phyloP scores from a whole-genome alignment of 169 alveolate genomes.

The Theileria luwenshuni region DNA sequence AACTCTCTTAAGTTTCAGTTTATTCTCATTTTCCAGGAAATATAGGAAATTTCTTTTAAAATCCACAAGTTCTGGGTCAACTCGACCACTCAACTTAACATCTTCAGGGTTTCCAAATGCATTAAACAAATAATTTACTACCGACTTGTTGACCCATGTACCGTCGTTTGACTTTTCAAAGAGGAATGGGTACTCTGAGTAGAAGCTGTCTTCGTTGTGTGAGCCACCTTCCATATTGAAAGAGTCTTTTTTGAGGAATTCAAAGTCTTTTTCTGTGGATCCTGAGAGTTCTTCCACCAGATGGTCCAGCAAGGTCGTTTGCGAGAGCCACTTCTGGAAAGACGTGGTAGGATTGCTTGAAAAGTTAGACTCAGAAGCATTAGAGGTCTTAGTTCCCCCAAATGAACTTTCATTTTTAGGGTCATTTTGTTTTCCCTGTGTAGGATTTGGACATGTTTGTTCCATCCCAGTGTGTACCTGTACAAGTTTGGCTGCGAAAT shows the following conservation, averaged over 20 bases:
- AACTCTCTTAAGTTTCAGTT: conserved; percentile 27
- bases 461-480: conserved; percentile 16
- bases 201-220: neutral
- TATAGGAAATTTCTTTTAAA: conserved; percentile 35
- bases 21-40: conserved; percentile 20
- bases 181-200: neutral
- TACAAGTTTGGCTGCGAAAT: conserved; percentile 29
- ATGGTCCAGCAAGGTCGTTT: neutral
- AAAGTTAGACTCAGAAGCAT: neutral
- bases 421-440: neutral
- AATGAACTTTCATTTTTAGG: neutral
- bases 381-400: neutral
- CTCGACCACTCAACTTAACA: neutral
- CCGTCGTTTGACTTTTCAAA: neutral
- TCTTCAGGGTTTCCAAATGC: neutral
- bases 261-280: conserved; percentile 4
- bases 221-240: neutral
- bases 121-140: too few relatives aligned
- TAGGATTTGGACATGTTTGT: neutral
- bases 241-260: neutral
- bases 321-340: conserved; percentile 22
- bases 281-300: conserved; percentile 1
- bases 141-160: neutral
- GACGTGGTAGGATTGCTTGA: neutral
- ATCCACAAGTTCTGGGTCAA: neutral